These are phyloP conservation scores for Cutaneotrichosporon spelunceum DNA, from an alignment of 1,284 basidiomycete species.

Conservation along the genomic window DNA sequence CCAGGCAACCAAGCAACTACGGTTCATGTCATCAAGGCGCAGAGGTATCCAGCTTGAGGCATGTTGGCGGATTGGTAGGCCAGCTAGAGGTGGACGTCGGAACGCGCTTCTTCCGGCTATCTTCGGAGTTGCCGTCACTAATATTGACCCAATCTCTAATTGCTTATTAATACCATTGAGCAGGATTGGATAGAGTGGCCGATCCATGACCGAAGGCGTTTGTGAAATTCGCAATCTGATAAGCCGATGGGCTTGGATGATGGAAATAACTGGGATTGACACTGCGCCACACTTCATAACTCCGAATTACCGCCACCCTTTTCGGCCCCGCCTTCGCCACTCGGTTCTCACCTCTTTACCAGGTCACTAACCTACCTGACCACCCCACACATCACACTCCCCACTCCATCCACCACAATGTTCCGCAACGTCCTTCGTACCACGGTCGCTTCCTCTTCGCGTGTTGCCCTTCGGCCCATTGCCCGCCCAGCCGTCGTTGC, in stretches of 20 bases:
- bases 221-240: neutral
- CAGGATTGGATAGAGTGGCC: neutral
- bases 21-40: too few species aligned
- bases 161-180: neutral
- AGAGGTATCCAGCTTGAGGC: too few species aligned
- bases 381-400: neutral
- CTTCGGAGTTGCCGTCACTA: neutral
- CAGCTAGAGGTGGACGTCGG: too few species aligned
- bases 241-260: too few species aligned
- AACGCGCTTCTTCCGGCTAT: neutral
- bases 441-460: constrained; percentile 33
- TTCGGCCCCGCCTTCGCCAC: constrained; percentile 6
- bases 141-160: neutral
- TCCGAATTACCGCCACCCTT: neutral
- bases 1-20: too few species aligned
- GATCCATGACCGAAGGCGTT: neutral
- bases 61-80: too few species aligned
- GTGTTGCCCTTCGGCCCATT: constrained; percentile 24
- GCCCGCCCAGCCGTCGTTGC: constrained; percentile 3
- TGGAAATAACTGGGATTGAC: neutral
- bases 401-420: constrained; percentile 18
- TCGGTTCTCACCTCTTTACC: constrained; percentile 1
- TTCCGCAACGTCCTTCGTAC: constrained; percentile 33
- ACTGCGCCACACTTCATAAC: neutral
- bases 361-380: constrained; percentile 8